Evolutionary conservation across 345 rosid species (phyloP).

Genomic region (Populus pruinosa): DNA sequence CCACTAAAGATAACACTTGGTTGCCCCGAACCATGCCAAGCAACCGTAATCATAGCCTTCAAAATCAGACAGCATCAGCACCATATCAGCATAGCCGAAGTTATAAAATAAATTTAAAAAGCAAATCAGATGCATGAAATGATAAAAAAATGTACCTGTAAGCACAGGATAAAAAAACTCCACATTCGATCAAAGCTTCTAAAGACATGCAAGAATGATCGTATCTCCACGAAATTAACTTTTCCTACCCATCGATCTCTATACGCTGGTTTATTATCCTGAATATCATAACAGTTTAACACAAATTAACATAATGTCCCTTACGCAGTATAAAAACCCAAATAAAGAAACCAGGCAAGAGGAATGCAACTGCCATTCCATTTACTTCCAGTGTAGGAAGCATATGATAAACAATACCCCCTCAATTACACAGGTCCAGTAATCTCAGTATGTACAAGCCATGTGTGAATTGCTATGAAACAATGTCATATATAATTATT

Average conservation of each 20-base stretch:
- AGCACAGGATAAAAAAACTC: slow-evolving; percentile 83
- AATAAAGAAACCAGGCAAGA: neutral
- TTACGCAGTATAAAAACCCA: neutral
- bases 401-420: neutral
- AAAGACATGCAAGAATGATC: slow-evolving; percentile 94
- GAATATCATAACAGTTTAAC: slow-evolving; percentile 13
- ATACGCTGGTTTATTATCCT: slow-evolving; percentile 67
- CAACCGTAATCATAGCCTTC: slow-evolving; percentile 92
- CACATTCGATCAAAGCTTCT: slow-evolving; percentile 99
- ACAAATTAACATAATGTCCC: neutral
- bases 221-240: slow-evolving; percentile 96
- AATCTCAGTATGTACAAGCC: neutral
- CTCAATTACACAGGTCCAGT: neutral
- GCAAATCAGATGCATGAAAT: neutral
- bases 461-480: neutral
- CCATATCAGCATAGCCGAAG: slow-evolving; percentile 13
- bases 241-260: slow-evolving; percentile 88
- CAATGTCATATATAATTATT: neutral
- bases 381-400: too few species aligned
- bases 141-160: slow-evolving; percentile 57
- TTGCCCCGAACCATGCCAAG: slow-evolving; percentile 81
- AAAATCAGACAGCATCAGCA: slow-evolving; percentile 26
- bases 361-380: neutral
- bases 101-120: neutral
- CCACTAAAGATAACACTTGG: slow-evolving; percentile 48